phyloP scores from a whole-genome alignment of 2,329 filamentous ascomycete genomes.

The Diaporthe aspalathi region DNA sequence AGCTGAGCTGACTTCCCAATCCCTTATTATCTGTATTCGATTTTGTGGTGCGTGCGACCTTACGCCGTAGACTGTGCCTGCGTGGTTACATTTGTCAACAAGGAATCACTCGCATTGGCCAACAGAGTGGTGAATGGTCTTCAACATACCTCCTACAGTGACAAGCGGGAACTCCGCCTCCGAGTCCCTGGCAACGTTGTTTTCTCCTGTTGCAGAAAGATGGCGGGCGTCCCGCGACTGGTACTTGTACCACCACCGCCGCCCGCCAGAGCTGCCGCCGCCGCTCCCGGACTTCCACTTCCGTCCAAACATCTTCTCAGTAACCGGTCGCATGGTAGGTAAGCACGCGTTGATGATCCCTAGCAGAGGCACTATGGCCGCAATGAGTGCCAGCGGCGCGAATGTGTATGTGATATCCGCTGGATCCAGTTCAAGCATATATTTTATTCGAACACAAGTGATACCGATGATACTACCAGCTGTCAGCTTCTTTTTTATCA shows the following conservation, averaged over 20 bases:
- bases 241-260: slow-evolving; percentile 5
- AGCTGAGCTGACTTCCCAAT: slow-evolving; percentile 1
- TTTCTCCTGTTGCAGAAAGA: background rate
- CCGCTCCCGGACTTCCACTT: background rate
- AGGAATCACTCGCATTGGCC: background rate
- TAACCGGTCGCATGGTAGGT: slow-evolving; percentile 1
- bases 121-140: background rate
- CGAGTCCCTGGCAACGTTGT: background rate
- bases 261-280: background rate
- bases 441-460: slow-evolving; percentile 14
- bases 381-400: slow-evolving; percentile 8
- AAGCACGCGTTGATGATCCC: slow-evolving; percentile 13
- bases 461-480: background rate
- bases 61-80: background rate
- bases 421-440: slow-evolving; percentile 13
- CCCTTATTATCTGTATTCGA: background rate
- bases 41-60: background rate
- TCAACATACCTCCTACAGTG: slow-evolving; percentile 6
- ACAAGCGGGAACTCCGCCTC: slow-evolving; percentile 6
- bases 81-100: background rate
- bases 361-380: slow-evolving; percentile 12
- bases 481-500: background rate
- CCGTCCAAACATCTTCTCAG: background rate
- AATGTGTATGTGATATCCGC: slow-evolving; percentile 16
- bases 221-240: background rate